A percentile compares a stretch with the other conserved stretches of the same genome.
phyloP scores from a whole-genome alignment of 2,329 filamentous ascomycete genomes.

The Ceratocystis destructans region DNA sequence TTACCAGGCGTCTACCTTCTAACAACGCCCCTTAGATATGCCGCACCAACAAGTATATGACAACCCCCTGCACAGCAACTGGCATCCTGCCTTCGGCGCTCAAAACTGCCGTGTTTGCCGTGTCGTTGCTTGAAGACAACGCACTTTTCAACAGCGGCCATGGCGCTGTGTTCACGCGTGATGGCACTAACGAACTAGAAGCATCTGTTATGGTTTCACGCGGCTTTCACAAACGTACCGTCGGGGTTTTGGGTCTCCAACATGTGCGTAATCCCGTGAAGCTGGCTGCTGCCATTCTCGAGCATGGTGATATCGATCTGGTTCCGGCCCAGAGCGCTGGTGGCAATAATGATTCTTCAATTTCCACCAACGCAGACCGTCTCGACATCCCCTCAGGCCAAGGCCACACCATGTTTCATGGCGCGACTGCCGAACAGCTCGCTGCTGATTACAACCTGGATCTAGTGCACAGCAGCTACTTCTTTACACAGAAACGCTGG shows the following conservation, averaged over 20 bases:
- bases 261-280: constrained; percentile 68
- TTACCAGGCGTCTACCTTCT: neutral
- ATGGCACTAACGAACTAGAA: constrained; percentile 74
- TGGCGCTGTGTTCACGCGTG: constrained; percentile 74
- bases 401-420: constrained; percentile 57
- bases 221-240: constrained; percentile 59
- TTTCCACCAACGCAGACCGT: constrained; percentile 5
- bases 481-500: constrained; percentile 66
- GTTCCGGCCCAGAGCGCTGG: constrained; percentile 27
- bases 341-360: neutral
- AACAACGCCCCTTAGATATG: constrained; percentile 27
- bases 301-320: constrained; percentile 50
- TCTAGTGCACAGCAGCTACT: constrained; percentile 56
- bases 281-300: constrained; percentile 56
- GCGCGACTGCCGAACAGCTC: constrained; percentile 53
- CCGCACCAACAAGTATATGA: constrained; percentile 36
- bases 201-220: constrained; percentile 73
- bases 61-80: constrained; percentile 22
- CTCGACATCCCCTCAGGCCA: constrained; percentile 43
- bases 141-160: constrained; percentile 72
- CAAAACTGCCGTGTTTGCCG: constrained; percentile 61
- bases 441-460: constrained; percentile 56
- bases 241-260: constrained; percentile 59
- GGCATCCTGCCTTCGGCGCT: constrained; percentile 44
- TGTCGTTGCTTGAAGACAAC: constrained; percentile 62